A percentile compares a stretch with the other conserved stretches of the same genome.
phyloP scores from a whole-genome alignment of 2,329 filamentous ascomycete species.

The Orbilia ellipsospora region DNA sequence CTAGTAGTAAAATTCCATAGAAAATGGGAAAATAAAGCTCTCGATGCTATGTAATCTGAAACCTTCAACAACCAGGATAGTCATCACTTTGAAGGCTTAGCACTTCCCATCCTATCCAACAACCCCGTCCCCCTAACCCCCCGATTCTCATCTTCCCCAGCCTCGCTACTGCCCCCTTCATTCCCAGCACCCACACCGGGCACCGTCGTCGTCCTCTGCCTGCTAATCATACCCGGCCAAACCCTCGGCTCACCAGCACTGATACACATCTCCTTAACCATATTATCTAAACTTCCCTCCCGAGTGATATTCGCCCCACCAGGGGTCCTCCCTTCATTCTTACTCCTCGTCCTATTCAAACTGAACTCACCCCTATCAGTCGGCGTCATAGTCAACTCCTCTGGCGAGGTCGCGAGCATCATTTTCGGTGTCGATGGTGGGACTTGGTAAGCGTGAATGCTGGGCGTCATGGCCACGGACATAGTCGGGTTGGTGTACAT shows the following conservation, averaged over 20 bases:
- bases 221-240: conserved; percentile 58
- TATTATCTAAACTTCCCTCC: conserved; percentile 37
- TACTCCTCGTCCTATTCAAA: conserved; percentile 34
- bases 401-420: conserved; percentile 20
- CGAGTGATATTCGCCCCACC: conserved; percentile 19
- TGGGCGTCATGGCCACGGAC: conserved; percentile 46
- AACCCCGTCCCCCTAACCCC: conserved; percentile 41
- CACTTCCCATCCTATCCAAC: conserved; percentile 15
- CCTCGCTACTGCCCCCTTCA: conserved; percentile 13
- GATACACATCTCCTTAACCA: conserved; percentile 57
- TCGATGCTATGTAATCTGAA: background rate
- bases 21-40: background rate
- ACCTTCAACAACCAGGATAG: no score
- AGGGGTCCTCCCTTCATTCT: conserved; percentile 33
- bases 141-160: conserved; percentile 20
- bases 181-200: background rate
- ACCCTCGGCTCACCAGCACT: conserved; percentile 58
- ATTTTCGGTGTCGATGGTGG: conserved; percentile 40
- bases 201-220: conserved; percentile 51
- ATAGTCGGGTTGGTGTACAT: conserved; percentile 58
- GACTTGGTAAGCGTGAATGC: conserved; percentile 51
- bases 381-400: conserved; percentile 25
- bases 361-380: conserved; percentile 30
- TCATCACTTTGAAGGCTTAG: conserved; percentile 11
- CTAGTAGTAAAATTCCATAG: background rate